These are phyloP conservation scores for Wickerhamomyces alni DNA, from an alignment of 805 yeast species.

Conservation along the genomic window DNA sequence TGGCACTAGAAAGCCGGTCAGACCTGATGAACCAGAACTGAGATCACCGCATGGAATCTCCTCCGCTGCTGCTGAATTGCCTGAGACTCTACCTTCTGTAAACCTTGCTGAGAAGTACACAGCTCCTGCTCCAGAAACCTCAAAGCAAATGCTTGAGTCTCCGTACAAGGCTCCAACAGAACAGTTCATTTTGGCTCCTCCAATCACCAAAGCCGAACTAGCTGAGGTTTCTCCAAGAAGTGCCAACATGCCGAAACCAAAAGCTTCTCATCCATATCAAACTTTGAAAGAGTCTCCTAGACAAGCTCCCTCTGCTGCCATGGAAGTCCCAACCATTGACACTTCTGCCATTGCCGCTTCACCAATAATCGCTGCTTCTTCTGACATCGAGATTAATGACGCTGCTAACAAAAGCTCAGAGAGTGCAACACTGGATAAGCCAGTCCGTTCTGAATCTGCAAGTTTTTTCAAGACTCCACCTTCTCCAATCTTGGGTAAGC, in stretches of 20 bases:
- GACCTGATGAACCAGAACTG: too few species aligned
- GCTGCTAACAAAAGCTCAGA: neutral
- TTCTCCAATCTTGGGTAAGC: neutral
- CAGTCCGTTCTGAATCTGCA: neutral
- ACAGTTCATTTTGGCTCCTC: neutral
- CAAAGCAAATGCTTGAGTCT: neutral
- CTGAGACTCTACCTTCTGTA: neutral
- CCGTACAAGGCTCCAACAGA: too few species aligned
- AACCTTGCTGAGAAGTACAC: neutral
- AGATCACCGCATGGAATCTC: too few species aligned
- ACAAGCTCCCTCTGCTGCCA: neutral
- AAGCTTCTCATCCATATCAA: conserved; percentile 14
- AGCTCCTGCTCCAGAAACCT: neutral
- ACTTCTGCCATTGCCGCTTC: neutral
- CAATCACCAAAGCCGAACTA: neutral
- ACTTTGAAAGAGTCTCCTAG: conserved; percentile 6
- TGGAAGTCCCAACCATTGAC: too few species aligned
- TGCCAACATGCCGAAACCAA: neutral
- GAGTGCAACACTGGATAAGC: neutral
- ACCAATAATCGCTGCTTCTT: too few species aligned
- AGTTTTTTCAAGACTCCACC: conserved; percentile 14
- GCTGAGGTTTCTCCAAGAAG: neutral
- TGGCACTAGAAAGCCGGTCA: too few species aligned
- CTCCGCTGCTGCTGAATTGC: neutral
- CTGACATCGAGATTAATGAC: too few species aligned